Conservation (phyloP, 1,284 basidiomycete species). For the Phylloporus sp. region DNA sequence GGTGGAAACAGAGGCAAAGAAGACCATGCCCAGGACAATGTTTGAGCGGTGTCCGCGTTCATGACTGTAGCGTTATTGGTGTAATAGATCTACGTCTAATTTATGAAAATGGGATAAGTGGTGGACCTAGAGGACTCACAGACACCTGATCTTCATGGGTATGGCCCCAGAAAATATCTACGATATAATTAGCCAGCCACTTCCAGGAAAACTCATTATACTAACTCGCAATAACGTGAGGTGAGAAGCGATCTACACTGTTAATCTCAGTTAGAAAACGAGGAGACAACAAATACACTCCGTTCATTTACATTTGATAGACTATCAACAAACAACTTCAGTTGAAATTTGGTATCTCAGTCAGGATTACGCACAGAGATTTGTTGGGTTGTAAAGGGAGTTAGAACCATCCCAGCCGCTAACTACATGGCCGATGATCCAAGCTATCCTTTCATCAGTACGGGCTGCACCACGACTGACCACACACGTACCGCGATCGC, state of each 20-base stretch:
- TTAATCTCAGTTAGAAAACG: conserved; percentile 1
- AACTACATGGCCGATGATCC: conserved; percentile 81
- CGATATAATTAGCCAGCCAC: conserved; percentile 7
- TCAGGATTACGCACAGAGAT: conserved; percentile 58
- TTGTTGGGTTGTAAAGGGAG: conserved; percentile 61
- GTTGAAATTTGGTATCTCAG: neutral
- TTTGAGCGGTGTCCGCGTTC: conserved; percentile 58
- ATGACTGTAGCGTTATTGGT: conserved; percentile 71
- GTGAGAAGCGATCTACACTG: conserved; percentile 80
- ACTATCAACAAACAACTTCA: conserved; percentile 42
- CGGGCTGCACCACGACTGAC: neutral
- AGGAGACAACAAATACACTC: neutral
- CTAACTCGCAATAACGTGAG: conserved; percentile 79
- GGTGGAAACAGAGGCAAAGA: neutral
- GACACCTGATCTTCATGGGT: conserved; percentile 82
- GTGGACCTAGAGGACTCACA: conserved; percentile 41
- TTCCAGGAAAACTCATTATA: conserved; percentile 15
- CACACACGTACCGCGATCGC: conserved; percentile 58
- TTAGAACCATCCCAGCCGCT: conserved; percentile 79
- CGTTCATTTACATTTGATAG: conserved; percentile 65
- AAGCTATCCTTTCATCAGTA: conserved; percentile 49
- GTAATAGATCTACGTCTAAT: conserved; percentile 65
- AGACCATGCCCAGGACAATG: conserved; percentile 55
- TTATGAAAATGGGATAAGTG: neutral
- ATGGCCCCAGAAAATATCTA: conserved; percentile 81